phyloP scores from a whole-genome alignment of 2,329 filamentous ascomycete genomes.

The Stemphylium lycopersici region DNA sequence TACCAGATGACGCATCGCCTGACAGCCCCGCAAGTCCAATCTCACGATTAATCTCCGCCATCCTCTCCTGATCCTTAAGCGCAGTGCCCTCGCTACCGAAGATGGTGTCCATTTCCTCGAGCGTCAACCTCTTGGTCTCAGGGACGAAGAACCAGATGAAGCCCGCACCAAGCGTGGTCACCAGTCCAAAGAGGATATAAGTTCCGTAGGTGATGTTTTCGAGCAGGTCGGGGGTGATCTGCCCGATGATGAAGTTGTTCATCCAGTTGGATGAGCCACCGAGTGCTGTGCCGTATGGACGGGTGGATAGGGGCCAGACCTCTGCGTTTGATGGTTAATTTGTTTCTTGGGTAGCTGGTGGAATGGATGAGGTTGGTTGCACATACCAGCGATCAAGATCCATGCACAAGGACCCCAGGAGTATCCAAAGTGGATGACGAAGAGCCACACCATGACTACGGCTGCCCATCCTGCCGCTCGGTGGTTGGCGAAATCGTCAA shows the following conservation, averaged over 20 bases:
- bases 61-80: conserved; percentile 70
- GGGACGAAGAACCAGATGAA: conserved; percentile 60
- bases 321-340: conserved; percentile 51
- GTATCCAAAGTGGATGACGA: conserved; percentile 76
- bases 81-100: conserved; percentile 71
- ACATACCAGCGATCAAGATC: conserved; percentile 66
- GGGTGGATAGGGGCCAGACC: conserved; percentile 73
- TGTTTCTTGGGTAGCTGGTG: too few species aligned
- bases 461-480: conserved; percentile 71
- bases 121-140: conserved; percentile 60
- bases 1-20: conserved; percentile 9
- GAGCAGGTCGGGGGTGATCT: conserved; percentile 73
- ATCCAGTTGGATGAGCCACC: conserved; percentile 60
- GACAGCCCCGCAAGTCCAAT: conserved; percentile 63
- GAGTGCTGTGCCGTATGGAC: conserved; percentile 71
- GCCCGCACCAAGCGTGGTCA: conserved; percentile 67
- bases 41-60: conserved; percentile 73
- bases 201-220: conserved; percentile 70
- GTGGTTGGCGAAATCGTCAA: conserved; percentile 62
- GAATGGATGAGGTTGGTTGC: neutral
- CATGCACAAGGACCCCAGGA: conserved; percentile 76
- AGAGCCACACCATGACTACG: conserved; percentile 74
- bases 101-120: conserved; percentile 68
- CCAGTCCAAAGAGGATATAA: conserved; percentile 71
- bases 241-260: conserved; percentile 68